phyloP scores from a whole-genome alignment of 768 basidiomycete species.

The Macrolepiota albuminosa region DNA sequence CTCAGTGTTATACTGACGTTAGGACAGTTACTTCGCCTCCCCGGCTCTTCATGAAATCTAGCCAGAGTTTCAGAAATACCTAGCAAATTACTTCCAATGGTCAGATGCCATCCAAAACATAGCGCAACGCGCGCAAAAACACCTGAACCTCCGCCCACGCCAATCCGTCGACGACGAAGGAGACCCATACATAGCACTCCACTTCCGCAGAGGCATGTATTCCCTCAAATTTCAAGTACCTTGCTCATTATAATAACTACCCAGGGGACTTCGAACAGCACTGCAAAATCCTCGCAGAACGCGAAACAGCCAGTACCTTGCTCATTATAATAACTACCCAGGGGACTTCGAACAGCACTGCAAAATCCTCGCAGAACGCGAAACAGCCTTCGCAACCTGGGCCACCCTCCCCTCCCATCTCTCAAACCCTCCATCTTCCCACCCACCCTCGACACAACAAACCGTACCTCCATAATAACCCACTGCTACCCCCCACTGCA shows the following conservation, averaged over 20 bases:
- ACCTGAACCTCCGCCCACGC: conserved; percentile 27
- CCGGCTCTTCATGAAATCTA: conserved; percentile 33
- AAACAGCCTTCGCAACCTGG: conserved; percentile 43
- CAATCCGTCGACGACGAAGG: conserved; percentile 18
- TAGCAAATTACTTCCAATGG: conserved; percentile 38
- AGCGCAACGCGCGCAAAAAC: conserved; percentile 28
- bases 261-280: conserved; percentile 40
- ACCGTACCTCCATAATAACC: conserved; percentile 32
- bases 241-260: neutral
- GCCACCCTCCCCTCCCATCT: conserved; percentile 40
- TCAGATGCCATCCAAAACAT: conserved; percentile 29
- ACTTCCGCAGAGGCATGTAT: conserved; percentile 36
- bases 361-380: conserved; percentile 25
- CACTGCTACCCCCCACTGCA: conserved; percentile 40
- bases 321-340: too few relatives aligned
- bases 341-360: conserved; percentile 44
- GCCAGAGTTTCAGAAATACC: conserved; percentile 35
- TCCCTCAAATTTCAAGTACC: neutral
- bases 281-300: conserved; percentile 31
- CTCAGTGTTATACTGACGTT: neutral
- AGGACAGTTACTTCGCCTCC: conserved; percentile 34
- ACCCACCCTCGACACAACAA: conserved; percentile 31
- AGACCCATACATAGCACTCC: conserved; percentile 41
- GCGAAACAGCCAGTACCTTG: conserved; percentile 26
- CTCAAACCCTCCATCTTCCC: conserved; percentile 26